Percentiles rank a stretch among this genome's conserved stretches.
phyloP scores from a whole-genome alignment of 78 protist species.

The Anaeramoeba ignava region DNA sequence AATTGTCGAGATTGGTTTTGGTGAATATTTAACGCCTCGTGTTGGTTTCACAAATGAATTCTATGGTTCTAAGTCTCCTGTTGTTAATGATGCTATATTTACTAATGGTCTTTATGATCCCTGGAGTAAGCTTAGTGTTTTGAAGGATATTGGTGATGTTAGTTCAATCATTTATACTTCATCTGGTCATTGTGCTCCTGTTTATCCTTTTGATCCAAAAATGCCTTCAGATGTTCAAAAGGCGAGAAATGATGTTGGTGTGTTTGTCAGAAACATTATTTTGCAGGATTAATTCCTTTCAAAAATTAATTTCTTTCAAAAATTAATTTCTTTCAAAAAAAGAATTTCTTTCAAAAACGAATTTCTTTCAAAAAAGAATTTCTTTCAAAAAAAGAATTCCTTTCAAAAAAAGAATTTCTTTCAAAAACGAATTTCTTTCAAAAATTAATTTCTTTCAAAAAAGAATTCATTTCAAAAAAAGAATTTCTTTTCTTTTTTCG shows the following conservation, averaged over 20 bases:
- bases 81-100: neutral
- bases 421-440: too few relatives aligned
- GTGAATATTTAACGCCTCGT: neutral
- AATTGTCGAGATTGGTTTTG: neutral
- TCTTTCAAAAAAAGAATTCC: too few relatives aligned
- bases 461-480: too few relatives aligned
- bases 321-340: too few relatives aligned
- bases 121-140: neutral
- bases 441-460: too few relatives aligned
- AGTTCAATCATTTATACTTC: neutral
- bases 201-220: neutral
- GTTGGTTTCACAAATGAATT: neutral
- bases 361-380: too few relatives aligned
- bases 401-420: too few relatives aligned
- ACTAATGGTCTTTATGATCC: neutral
- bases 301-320: too few relatives aligned
- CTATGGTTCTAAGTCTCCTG: neutral
- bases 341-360: too few relatives aligned
- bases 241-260: neutral
- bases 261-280: too few relatives aligned
- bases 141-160: neutral
- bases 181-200: neutral
- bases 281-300: too few relatives aligned
- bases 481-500: too few relatives aligned
- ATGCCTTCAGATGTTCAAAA: neutral